Base-by-base conservation (phyloP, 352 stramenopile species). In the Pythium aristosporum region DNA sequence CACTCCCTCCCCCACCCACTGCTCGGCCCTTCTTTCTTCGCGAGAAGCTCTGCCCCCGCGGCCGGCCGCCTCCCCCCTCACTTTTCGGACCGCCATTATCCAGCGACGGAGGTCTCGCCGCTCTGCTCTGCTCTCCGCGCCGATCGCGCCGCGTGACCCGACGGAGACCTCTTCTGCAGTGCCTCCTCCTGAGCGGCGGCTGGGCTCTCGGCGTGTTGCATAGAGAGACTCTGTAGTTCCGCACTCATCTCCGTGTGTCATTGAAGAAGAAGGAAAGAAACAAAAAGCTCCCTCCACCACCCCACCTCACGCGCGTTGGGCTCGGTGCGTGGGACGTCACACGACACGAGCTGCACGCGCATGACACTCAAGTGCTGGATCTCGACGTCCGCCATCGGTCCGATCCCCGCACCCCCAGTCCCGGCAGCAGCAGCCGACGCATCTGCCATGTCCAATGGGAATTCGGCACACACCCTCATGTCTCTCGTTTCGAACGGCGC, bases 311-410 rank as follows among this genome's bases (percentile, higher is more conserved):
- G 41, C 41, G 18, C 41, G 41, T 46, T 30, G 25, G 25, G 41
- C 41, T 13, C 34, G 8, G 34, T 39, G 34, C 34, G 44, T 50
- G 44, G 44, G 44, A 50, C 46, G 39, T 7, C 11, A 20, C 5
- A 46, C 55, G n/a, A 48, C 41, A 20, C 21, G 21, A 11, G 34
- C 20, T 4, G 37, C 41, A 53, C 34, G 18, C 41, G 57, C 49
- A 87, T 87, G 78, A 87, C 78, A 65, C 76, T 87, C 70, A 83
- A 85, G 76, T 85, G 74, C 54, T 85, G 75, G 76, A 77, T 73
- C 54, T 75, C 69, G 32, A 67, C 51, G 43, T 52, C 52, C 20
- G 67, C 71, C 20, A 65, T 79, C 48, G 61, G 64, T 13, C 66
- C 70, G 61, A n/a, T 65, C 7, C 73, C 79, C 55, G 34, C 71